A percentile compares a stretch with the other conserved stretches of the same genome.
Conservation (phyloP, 108 stramenopile genomes). For the Asterionellopsis glacialis region DNA sequence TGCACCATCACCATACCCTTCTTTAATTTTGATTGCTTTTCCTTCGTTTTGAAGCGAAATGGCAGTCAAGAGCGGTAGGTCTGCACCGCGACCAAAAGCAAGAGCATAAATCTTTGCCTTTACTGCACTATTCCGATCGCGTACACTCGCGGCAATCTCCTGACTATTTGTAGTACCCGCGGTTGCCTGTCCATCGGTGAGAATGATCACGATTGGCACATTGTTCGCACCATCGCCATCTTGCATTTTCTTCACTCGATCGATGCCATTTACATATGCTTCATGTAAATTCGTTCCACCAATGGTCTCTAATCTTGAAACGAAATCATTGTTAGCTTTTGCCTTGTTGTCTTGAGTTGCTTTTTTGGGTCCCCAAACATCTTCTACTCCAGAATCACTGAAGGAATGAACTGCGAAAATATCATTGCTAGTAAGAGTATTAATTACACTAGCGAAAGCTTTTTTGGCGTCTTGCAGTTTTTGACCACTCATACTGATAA, state of each 20-base stretch:
- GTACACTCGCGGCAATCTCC: background rate
- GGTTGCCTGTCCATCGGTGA: conserved; percentile 5
- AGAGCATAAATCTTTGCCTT: conserved; percentile 9
- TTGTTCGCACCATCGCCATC: background rate
- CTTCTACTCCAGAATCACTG: background rate
- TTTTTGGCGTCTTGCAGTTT: conserved; percentile 4
- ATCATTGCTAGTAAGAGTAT: conserved; percentile 1
- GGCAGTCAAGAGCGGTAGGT: conserved; percentile 1
- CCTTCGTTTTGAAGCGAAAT: conserved; percentile 14
- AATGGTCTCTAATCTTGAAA: background rate
- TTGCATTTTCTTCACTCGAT: background rate
- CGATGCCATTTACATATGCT: conserved; percentile 11
- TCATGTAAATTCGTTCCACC: conserved; percentile 8
- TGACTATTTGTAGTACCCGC: background rate
- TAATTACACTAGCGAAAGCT: conserved; percentile 3
- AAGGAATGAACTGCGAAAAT: conserved; percentile 6
- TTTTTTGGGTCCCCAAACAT: background rate
- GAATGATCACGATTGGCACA: conserved; percentile 4
- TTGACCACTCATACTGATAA: conserved; percentile 3
- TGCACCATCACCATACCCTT: conserved; percentile 13
- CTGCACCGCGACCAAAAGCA: conserved; percentile 9
- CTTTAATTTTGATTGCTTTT: conserved; percentile 2
- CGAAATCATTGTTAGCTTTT: background rate
- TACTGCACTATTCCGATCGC: conserved; percentile 1
- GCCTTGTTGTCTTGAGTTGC: conserved; percentile 2